A percentile compares a stretch with the other conserved stretches of the same genome.
These are phyloP conservation scores for Salvia rosmarinus DNA, from an alignment of 257 asterid species.

Conservation along the genomic window DNA sequence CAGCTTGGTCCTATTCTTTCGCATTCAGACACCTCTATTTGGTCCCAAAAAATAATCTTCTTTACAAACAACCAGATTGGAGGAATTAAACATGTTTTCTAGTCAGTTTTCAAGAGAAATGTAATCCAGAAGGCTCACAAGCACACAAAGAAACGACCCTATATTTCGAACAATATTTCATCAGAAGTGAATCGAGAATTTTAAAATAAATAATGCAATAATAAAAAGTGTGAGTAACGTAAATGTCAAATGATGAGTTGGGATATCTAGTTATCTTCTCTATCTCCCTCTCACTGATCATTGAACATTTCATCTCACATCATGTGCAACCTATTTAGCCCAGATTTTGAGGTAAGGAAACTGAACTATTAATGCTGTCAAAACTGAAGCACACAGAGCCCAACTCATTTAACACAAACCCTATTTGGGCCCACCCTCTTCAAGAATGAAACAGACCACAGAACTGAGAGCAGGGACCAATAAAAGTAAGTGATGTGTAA, in stretches of 20 bases:
- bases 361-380: conserved; percentile 26
- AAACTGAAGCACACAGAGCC: conserved; percentile 24
- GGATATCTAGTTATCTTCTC: not conserved
- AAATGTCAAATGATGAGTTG: not conserved
- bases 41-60: not conserved
- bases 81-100: not conserved
- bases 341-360: conserved; percentile 24
- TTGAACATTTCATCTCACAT: not conserved
- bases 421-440: conserved; percentile 22
- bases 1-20: conserved; percentile 22
- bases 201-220: not conserved
- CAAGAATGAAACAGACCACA: conserved; percentile 34
- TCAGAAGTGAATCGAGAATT: not conserved
- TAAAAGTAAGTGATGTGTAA: conserved; percentile 33
- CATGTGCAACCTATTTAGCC: conserved; percentile 22
- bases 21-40: conserved; percentile 6
- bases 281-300: not conserved
- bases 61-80: not conserved
- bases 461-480: conserved; percentile 44
- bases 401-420: conserved; percentile 12
- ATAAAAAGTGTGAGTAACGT: not conserved
- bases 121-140: not conserved
- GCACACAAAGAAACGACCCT: not conserved
- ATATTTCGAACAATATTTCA: not conserved
- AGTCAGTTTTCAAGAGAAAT: not conserved